phyloP scores from a whole-genome alignment of 768 basidiomycete genomes.

The Kwoniella pini region DNA sequence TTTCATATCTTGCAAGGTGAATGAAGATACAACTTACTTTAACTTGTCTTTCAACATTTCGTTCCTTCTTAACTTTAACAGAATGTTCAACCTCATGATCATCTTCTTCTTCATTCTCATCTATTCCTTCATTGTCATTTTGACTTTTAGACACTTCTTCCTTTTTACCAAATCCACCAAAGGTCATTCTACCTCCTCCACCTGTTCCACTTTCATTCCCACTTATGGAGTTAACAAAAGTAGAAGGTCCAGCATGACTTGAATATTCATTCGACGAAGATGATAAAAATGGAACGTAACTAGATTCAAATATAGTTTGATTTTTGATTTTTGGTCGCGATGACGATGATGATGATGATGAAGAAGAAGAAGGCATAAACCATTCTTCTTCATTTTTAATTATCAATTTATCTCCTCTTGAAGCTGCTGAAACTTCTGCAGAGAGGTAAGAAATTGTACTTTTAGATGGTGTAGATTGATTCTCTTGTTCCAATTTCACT shows the following conservation, averaged over 20 bases:
- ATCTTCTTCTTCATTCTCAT: constrained; percentile 8
- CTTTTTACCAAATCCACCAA: constrained; percentile 37
- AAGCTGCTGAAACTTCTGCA: neutral
- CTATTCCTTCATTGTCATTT: constrained; percentile 17
- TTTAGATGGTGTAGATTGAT: constrained; percentile 5
- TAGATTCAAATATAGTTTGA: constrained; percentile 20
- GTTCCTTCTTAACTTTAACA: neutral
- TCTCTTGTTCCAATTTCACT: neutral
- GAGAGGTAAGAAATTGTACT: neutral
- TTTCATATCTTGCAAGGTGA: too few relatives aligned
- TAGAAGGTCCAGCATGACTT: neutral
- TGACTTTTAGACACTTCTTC: neutral
- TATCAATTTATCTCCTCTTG: constrained; percentile 1
- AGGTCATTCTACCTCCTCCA: constrained; percentile 35
- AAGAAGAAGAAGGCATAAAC: constrained; percentile 18
- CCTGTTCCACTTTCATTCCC: constrained; percentile 2
- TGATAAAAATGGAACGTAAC: constrained; percentile 25
- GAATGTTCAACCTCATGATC: constrained; percentile 1
- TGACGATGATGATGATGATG: neutral
- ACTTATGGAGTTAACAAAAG: neutral
- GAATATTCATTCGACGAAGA: neutral
- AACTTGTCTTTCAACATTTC: neutral
- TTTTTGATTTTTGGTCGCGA: neutral
- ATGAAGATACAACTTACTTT: too few relatives aligned
- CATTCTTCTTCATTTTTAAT: constrained; percentile 22